phyloP scores from a whole-genome alignment of 1,139 yeast genomes.

The Hyphopichia wangnamkhiaoensis region DNA sequence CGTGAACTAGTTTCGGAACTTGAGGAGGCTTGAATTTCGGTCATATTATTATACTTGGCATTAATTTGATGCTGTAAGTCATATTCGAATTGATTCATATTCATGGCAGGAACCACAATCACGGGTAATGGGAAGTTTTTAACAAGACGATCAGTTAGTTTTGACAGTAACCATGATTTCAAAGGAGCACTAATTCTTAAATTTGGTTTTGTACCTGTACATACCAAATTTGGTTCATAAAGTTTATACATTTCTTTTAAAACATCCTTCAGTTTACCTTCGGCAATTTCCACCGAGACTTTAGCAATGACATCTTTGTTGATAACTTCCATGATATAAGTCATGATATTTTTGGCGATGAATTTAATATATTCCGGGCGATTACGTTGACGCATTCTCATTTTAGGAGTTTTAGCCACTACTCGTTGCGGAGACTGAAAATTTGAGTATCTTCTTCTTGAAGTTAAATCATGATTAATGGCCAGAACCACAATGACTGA shows the following conservation, averaged over 20 bases:
- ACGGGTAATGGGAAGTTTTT: conserved; percentile 69
- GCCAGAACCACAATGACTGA: conserved; percentile 58
- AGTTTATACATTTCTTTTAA: conserved; percentile 61
- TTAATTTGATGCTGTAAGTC: conserved; percentile 25
- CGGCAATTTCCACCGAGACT: conserved; percentile 62
- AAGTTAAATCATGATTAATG: conserved; percentile 15
- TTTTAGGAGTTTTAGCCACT: conserved; percentile 31
- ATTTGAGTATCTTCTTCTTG: neutral
- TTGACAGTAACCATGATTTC: conserved; percentile 61
- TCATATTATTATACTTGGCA: conserved; percentile 9
- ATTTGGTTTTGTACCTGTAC: conserved; percentile 60
- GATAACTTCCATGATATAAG: conserved; percentile 47
- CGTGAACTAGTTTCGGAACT: too few species aligned
- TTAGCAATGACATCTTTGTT: conserved; percentile 53
- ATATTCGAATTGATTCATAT: conserved; percentile 57
- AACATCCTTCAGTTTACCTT: conserved; percentile 59
- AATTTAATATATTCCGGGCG: conserved; percentile 35
- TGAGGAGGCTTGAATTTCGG: neutral
- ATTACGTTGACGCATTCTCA: conserved; percentile 33
- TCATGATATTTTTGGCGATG: conserved; percentile 45
- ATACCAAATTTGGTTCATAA: conserved; percentile 65
- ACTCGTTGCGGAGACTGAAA: neutral
- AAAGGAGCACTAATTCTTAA: conserved; percentile 49
- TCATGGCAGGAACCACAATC: conserved; percentile 65
- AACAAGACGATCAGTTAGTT: conserved; percentile 63